These are phyloP conservation scores for Dichomitus squalens DNA, from an alignment of 1,284 basidiomycete species.

Conservation along the genomic window DNA sequence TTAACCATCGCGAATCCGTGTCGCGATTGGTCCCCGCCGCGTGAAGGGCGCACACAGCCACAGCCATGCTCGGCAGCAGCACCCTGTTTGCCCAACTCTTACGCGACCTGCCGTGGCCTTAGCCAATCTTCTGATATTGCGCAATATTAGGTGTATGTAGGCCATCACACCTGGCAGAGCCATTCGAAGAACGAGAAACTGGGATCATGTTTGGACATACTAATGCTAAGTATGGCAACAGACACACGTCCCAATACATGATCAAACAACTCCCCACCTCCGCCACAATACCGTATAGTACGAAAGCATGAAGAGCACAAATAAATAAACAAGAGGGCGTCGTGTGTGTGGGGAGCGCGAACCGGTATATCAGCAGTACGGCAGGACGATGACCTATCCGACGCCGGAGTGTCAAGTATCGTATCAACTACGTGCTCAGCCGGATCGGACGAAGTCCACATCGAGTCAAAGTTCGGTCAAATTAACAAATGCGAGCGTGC, in stretches of 20 bases:
- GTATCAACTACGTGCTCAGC: slow-evolving; percentile 9
- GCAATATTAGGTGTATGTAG: no score
- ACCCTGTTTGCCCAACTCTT: no score
- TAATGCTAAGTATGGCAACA: slow-evolving; percentile 8
- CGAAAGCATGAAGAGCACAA: slow-evolving; percentile 1
- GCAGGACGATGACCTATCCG: slow-evolving; percentile 9
- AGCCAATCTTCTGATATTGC: no score
- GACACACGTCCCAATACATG: slow-evolving; percentile 7
- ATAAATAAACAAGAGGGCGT: slow-evolving; percentile 17
- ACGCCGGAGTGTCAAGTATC: slow-evolving; percentile 8
- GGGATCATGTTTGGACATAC: neutral
- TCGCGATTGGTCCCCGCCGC: neutral
- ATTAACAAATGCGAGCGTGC: slow-evolving; percentile 5
- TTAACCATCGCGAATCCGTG: neutral
- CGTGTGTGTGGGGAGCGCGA: slow-evolving; percentile 6
- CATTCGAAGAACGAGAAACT: neutral
- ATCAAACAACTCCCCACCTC: slow-evolving; percentile 9
- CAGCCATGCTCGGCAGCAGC: no score
- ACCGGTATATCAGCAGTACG: slow-evolving; percentile 14
- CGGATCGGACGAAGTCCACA: slow-evolving; percentile 11
- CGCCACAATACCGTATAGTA: neutral
- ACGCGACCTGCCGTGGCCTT: no score
- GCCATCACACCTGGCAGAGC: no score
- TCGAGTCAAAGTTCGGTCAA: slow-evolving; percentile 6
- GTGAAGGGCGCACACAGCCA: neutral